phyloP scores from a whole-genome alignment of 2,329 filamentous ascomycete genomes.

The Diaporthe sp. region DNA sequence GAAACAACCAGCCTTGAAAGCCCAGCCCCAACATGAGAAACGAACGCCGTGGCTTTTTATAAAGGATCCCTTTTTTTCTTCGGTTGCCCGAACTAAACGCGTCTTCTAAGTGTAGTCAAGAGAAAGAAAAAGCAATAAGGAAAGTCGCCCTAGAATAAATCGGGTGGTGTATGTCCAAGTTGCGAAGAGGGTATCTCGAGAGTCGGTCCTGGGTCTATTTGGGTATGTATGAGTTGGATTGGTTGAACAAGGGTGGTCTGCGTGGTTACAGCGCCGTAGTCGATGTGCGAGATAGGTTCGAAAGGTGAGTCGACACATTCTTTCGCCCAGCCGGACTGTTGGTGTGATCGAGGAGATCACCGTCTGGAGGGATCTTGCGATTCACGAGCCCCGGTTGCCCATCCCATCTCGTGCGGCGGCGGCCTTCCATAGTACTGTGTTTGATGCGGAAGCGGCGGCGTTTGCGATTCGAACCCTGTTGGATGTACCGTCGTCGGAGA shows the following conservation, averaged over 20 bases:
- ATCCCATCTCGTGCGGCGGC: constrained; percentile 49
- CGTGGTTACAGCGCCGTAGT: neutral
- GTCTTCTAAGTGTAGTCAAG: constrained; percentile 31
- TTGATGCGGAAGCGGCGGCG: constrained; percentile 32
- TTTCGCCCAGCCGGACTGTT: neutral
- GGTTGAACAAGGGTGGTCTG: neutral
- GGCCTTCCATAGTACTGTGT: constrained; percentile 42
- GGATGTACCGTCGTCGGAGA: constrained; percentile 41
- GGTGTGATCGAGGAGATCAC: neutral
- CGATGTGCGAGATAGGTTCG: neutral
- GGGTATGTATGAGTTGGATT: constrained; percentile 2
- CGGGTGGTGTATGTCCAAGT: constrained; percentile 29
- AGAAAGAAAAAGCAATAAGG: constrained; percentile 15
- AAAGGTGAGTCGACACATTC: neutral
- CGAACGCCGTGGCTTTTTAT: constrained; percentile 26
- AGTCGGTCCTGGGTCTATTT: constrained; percentile 1
- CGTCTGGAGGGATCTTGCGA: constrained; percentile 23
- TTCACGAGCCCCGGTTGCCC: constrained; percentile 46
- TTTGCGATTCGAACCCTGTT: constrained; percentile 19
- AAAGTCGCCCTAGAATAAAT: constrained; percentile 18
- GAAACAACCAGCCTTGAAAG: neutral
- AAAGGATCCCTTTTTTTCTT: constrained; percentile 33
- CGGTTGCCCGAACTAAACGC: constrained; percentile 36
- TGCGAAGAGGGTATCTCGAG: constrained; percentile 35
- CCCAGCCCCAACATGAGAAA: constrained; percentile 24